Evolutionary conservation across 1,139 yeast species (phyloP).

Genomic region (Blastobotrys persicus): DNA sequence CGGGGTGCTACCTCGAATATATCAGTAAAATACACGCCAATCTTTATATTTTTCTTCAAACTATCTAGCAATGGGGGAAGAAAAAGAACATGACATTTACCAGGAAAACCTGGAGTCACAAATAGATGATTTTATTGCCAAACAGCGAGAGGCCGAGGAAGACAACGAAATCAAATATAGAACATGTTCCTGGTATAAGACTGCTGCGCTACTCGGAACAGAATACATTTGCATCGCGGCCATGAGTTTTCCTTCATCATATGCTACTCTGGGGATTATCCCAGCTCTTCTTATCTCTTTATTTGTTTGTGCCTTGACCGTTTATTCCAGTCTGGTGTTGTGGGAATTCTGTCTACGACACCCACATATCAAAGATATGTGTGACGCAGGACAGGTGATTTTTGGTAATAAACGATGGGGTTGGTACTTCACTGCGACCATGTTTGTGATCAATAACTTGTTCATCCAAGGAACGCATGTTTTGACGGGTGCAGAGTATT

Average conservation of each 20-base stretch:
- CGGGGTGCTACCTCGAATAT: no score
- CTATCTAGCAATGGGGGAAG: neutral
- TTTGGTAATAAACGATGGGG: conserved; percentile 52
- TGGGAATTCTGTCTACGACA: conserved; percentile 54
- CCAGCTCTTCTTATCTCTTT: conserved; percentile 57
- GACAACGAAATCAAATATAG: conserved; percentile 47
- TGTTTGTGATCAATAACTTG: conserved; percentile 54
- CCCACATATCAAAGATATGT: conserved; percentile 51
- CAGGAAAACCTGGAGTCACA: conserved; percentile 1
- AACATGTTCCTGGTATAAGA: conserved; percentile 56
- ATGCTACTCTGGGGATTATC: conserved; percentile 54
- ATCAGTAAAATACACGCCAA: no score
- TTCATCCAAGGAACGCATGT: conserved; percentile 60
- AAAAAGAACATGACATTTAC: conserved; percentile 13
- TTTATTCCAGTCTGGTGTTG: conserved; percentile 54
- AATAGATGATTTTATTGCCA: conserved; percentile 33
- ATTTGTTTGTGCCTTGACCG: conserved; percentile 50
- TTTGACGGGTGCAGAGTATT: conserved; percentile 55
- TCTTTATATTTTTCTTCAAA: no score
- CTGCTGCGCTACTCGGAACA: conserved; percentile 56
- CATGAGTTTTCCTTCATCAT: conserved; percentile 64
- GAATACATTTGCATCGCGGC: conserved; percentile 63
- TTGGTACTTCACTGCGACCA: conserved; percentile 56
- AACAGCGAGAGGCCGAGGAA: conserved; percentile 32
- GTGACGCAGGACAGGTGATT: conserved; percentile 60